A percentile compares a stretch with the other conserved stretches of the same genome.
phyloP scores from a whole-genome alignment of 176 grass and related monocot species.

The Zoysia pacifica region DNA sequence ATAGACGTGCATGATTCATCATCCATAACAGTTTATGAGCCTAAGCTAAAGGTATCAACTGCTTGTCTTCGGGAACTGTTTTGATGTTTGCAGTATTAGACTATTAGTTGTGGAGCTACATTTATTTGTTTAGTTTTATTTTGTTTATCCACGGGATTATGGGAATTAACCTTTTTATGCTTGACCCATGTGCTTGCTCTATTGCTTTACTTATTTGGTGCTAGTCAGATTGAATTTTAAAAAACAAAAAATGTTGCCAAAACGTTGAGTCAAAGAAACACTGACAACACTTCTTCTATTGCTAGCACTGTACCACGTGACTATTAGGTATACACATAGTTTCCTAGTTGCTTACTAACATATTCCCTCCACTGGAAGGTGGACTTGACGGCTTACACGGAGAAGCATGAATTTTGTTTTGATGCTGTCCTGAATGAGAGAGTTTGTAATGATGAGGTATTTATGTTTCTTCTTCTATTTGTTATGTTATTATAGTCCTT shows the following conservation, averaged over 20 bases:
- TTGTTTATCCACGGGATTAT: conserved; percentile 8
- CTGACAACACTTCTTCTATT: neutral
- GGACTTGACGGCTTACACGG: conserved; percentile 96
- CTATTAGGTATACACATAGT: conserved; percentile 5
- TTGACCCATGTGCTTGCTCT: neutral
- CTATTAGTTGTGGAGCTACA: conserved; percentile 23
- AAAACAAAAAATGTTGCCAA: neutral
- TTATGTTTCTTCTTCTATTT: conserved; percentile 31
- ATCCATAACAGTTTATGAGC: conserved; percentile 83
- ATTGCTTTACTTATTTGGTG: neutral
- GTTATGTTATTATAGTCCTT: neutral
- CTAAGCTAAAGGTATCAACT: conserved; percentile 85
- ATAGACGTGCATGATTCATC: conserved; percentile 77
- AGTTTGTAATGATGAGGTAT: conserved; percentile 96
- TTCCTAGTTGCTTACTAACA: conserved; percentile 42
- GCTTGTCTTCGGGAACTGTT: neutral
- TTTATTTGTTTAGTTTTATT: conserved; percentile 4
- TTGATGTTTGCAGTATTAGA: conserved; percentile 15
- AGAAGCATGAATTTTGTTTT: conserved; percentile 95
- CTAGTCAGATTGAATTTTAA: neutral
- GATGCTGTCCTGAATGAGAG: conserved; percentile 93
- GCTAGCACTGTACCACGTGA: neutral
- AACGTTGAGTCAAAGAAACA: conserved; percentile 24
- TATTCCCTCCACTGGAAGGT: conserved; percentile 64
- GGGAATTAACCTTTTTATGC: conserved; percentile 9